Conservation (phyloP, 2,329 filamentous ascomycete species). For the Albifimbria verrucaria region DNA sequence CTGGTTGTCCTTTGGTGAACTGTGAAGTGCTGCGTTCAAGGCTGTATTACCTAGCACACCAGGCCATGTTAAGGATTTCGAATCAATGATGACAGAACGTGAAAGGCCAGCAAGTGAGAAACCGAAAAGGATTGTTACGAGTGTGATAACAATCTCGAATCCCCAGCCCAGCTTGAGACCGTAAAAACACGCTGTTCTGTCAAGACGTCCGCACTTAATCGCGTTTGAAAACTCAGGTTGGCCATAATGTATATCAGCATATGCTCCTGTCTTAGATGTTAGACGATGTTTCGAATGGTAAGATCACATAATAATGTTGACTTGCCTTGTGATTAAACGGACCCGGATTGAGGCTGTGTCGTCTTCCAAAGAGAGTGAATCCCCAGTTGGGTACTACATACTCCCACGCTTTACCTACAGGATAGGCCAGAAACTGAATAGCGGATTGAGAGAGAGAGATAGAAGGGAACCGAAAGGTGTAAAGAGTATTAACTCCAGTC, state of each 20-base stretch:
- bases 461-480: slow-evolving; percentile 32
- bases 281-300: background rate
- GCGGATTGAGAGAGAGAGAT: slow-evolving; percentile 29
- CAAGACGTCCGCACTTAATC: slow-evolving; percentile 30
- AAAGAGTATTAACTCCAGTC: slow-evolving; percentile 36
- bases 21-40: slow-evolving; percentile 38
- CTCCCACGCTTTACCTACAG: slow-evolving; percentile 37
- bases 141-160: slow-evolving; percentile 45
- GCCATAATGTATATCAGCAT: slow-evolving; percentile 54
- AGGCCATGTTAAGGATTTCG: slow-evolving; percentile 50
- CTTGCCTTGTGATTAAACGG: slow-evolving; percentile 30
- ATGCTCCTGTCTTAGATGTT: slow-evolving; percentile 36
- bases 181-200: slow-evolving; percentile 38
- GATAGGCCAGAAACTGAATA: slow-evolving; percentile 41
- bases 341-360: slow-evolving; percentile 35
- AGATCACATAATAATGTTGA: slow-evolving; percentile 29
- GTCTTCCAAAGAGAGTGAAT: slow-evolving; percentile 17
- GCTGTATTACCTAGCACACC: slow-evolving; percentile 46
- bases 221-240: slow-evolving; percentile 45
- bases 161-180: slow-evolving; percentile 40
- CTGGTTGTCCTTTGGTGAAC: slow-evolving; percentile 28
- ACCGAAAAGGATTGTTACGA: slow-evolving; percentile 49
- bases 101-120: slow-evolving; percentile 47
- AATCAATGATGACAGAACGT: slow-evolving; percentile 41
- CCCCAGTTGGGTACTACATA: slow-evolving; percentile 25